Evolutionary conservation across 345 rosid species (phyloP), one percentile per base, ranked within the genome.

Genomic region (Laguncularia racemosa): DNA sequence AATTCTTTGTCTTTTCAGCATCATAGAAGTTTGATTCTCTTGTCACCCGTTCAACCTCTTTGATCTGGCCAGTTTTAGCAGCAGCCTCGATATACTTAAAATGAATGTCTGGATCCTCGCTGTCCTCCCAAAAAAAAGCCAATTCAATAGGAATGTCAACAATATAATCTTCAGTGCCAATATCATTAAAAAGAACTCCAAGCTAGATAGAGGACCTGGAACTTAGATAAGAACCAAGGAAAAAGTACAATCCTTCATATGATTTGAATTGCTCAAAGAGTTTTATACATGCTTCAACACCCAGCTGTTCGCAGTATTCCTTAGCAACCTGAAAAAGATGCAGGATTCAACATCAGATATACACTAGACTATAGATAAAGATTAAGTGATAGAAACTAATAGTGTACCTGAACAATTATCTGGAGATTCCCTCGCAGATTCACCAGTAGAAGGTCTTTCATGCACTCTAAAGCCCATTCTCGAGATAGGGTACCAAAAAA

Each of bases 381-480:
- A 50, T 59, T 44, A 40, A 57, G 54, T 43, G 60, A 52, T 55
- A 59, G 8, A 15, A 43, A 51, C 59, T 50, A 63, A 60, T 61
- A 72, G 48, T 21, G 26, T 40, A 67, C 71, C 88, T 95, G 99
- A 67, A 95, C 99, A 28, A 95, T 95, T 69, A 95, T 95, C 81
- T 95, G 99, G 67, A 95, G 93, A 67, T 95, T 95, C 71, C 82
- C 99, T 56, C 99, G 81, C 54, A 85, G 73, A 71, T 95, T 95
- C 67, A 88, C 97, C 66, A 95, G 76, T 53, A 90, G 66, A 60
- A 95, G 97, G 73, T 95, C 99, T 75, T 90, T 95, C 97, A 95
- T 95, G 85, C 99, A 95, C 75, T 95, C 99, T 75, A 95, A 71
- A 62, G 96, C 99, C 99, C 99, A 95, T 55, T 95, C 99, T 52